These are phyloP conservation scores for Colletotrichum coccodes DNA, from an alignment of 2,329 filamentous ascomycete genomes.

Conservation along the genomic window DNA sequence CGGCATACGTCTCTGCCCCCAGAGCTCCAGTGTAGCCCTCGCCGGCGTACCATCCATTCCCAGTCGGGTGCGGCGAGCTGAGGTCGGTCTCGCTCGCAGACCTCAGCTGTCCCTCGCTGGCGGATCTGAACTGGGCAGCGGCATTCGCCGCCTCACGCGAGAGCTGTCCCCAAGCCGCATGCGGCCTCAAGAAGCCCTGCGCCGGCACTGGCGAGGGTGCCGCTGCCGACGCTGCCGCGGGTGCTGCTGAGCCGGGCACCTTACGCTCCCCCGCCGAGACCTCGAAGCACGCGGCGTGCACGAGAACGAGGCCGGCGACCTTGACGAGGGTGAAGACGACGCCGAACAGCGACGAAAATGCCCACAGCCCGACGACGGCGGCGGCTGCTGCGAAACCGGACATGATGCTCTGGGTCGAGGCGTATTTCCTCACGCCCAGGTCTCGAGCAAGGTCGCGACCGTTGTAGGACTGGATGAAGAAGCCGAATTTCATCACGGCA, in stretches of 20 bases:
- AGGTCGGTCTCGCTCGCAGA: constrained; percentile 23
- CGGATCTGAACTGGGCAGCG: constrained; percentile 12
- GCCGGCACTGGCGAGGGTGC: constrained; percentile 2
- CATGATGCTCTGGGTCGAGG: constrained; percentile 26
- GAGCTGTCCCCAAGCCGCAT: constrained; percentile 6
- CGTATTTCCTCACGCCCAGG: constrained; percentile 28
- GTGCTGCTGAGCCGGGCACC: not conserved
- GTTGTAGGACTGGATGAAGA: constrained; percentile 29
- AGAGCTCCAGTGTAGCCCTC: constrained; percentile 9
- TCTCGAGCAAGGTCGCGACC: constrained; percentile 30
- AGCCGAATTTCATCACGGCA: constrained; percentile 26
- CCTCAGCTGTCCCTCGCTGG: constrained; percentile 23
- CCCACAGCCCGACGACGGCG: constrained; percentile 26
- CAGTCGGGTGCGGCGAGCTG: not conserved
- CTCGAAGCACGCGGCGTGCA: constrained; percentile 26
- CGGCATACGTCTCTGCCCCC: constrained; percentile 3
- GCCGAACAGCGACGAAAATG: constrained; percentile 28
- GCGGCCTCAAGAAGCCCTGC: constrained; percentile 11
- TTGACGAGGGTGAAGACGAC: constrained; percentile 25
- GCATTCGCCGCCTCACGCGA: not conserved
- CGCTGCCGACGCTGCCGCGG: not conserved
- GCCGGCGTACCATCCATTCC: constrained; percentile 15
- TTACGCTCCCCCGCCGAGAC: not conserved
- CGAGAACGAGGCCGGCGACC: constrained; percentile 22
- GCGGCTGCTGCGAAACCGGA: constrained; percentile 17